These are phyloP conservation scores for Globisporangium lucens DNA, from an alignment of 352 stramenopile genomes.

Conservation along the genomic window DNA sequence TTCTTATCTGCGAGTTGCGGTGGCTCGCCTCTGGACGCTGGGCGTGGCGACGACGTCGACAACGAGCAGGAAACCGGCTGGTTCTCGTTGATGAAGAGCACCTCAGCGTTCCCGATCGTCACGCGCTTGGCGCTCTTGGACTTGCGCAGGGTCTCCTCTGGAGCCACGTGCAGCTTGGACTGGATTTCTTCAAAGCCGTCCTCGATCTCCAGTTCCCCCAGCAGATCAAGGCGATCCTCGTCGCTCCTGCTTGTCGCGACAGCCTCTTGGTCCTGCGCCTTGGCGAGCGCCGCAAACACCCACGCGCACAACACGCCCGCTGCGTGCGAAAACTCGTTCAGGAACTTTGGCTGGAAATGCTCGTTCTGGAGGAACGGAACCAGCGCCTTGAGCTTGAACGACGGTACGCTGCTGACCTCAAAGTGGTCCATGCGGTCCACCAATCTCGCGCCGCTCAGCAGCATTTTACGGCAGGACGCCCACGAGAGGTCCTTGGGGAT, in stretches of 20 bases:
- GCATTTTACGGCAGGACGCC: slow-evolving; percentile 62
- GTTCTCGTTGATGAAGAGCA: slow-evolving; percentile 77
- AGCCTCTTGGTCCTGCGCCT: slow-evolving; percentile 34
- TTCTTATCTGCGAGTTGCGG: slow-evolving; percentile 4
- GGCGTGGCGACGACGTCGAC: slow-evolving; percentile 15
- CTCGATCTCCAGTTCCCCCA: slow-evolving; percentile 59
- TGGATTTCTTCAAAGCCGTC: slow-evolving; percentile 28
- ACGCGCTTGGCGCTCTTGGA: slow-evolving; percentile 49
- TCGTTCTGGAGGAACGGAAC: slow-evolving; percentile 69
- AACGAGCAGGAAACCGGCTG: slow-evolving; percentile 27
- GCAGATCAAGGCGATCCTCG: slow-evolving; percentile 45
- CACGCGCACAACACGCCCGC: slow-evolving; percentile 64
- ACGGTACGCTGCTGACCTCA: slow-evolving; percentile 35
- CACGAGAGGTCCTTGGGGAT: slow-evolving; percentile 73
- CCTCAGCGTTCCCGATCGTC: slow-evolving; percentile 58
- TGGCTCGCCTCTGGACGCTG: slow-evolving; percentile 7
- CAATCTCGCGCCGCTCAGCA: slow-evolving; percentile 42
- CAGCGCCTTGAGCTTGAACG: slow-evolving; percentile 77
- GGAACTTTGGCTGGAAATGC: slow-evolving; percentile 62
- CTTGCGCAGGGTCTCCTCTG: slow-evolving; percentile 5
- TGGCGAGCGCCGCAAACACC: slow-evolving; percentile 45
- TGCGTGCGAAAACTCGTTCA: slow-evolving; percentile 45
- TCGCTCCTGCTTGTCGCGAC: slow-evolving; percentile 27
- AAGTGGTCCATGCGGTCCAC: slow-evolving; percentile 45
- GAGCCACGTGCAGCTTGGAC: slow-evolving; percentile 11